Percentiles rank a stretch among this genome's conserved stretches.
phyloP scores from a whole-genome alignment of 2,329 filamentous ascomycete species.

The Xylariaceae sp. region DNA sequence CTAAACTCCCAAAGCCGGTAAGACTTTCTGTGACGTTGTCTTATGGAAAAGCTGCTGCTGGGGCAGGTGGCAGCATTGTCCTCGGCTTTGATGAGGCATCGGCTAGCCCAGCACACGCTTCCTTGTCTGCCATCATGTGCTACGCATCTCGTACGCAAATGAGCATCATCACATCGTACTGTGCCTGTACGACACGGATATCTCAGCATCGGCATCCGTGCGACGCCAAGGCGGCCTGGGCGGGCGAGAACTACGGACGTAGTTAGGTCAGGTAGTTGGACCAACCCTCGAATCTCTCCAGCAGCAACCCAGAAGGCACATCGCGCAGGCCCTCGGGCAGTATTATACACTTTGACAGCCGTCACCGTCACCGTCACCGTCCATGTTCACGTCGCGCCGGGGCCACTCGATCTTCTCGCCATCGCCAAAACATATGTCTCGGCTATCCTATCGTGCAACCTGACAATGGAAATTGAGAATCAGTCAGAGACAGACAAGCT shows the following conservation, averaged over 20 bases:
- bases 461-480: not conserved
- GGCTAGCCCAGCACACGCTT: constrained; percentile 2
- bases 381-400: not conserved
- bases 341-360: not conserved
- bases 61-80: not conserved
- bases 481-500: not conserved
- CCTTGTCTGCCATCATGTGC: not conserved
- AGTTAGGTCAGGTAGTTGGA: too few relatives aligned
- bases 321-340: not conserved
- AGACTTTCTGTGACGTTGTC: constrained; percentile 13
- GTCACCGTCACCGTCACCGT: too few relatives aligned
- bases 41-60: constrained; percentile 4
- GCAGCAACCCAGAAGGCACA: not conserved
- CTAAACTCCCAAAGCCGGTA: not conserved
- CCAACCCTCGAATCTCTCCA: not conserved
- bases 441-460: constrained; percentile 7
- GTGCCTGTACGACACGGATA: constrained; percentile 8
- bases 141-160: constrained; percentile 1
- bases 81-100: not conserved
- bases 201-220: constrained; percentile 8
- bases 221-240: constrained; percentile 8
- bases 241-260: constrained; percentile 4
- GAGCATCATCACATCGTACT: constrained; percentile 1
- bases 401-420: not conserved
- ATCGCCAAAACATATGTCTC: not conserved